These are phyloP conservation scores for Termitomyces sp. DNA, from an alignment of 1,284 basidiomycete genomes.

Conservation along the genomic window DNA sequence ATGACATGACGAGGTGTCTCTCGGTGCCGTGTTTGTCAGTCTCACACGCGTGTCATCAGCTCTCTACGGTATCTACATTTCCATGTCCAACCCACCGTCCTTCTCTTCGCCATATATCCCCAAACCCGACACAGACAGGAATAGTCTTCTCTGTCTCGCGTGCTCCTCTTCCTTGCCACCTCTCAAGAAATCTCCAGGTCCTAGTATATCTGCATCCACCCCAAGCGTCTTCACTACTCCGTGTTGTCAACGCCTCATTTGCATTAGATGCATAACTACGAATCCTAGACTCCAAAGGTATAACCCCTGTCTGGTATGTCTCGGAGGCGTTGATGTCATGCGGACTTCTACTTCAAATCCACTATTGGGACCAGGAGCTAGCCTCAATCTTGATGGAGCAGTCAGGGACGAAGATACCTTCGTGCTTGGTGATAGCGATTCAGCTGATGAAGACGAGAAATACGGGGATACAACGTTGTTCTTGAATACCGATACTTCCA, in stretches of 20 bases:
- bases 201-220: conserved; percentile 16
- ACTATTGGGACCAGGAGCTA: background rate
- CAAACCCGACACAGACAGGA: conserved; percentile 17
- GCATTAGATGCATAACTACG: conserved; percentile 42
- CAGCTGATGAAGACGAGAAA: conserved; percentile 25
- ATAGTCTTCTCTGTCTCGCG: conserved; percentile 49
- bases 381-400: conserved; percentile 47
- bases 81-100: background rate
- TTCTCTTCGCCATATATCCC: background rate
- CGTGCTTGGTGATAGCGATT: conserved; percentile 56
- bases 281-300: conserved; percentile 60
- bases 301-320: conserved; percentile 60
- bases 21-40: background rate
- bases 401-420: conserved; percentile 57
- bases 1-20: conserved; percentile 17
- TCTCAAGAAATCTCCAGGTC: conserved; percentile 12
- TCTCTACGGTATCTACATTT: background rate
- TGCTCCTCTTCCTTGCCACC: conserved; percentile 59
- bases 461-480: background rate
- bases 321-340: conserved; percentile 50
- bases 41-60: background rate
- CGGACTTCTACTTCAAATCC: conserved; percentile 16
- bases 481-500: conserved; percentile 4
- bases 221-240: conserved; percentile 38
- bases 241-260: conserved; percentile 60